Evolutionary conservation across 208 protist genomes (phyloP).

Genomic region (Wallacemonas sp.): DNA sequence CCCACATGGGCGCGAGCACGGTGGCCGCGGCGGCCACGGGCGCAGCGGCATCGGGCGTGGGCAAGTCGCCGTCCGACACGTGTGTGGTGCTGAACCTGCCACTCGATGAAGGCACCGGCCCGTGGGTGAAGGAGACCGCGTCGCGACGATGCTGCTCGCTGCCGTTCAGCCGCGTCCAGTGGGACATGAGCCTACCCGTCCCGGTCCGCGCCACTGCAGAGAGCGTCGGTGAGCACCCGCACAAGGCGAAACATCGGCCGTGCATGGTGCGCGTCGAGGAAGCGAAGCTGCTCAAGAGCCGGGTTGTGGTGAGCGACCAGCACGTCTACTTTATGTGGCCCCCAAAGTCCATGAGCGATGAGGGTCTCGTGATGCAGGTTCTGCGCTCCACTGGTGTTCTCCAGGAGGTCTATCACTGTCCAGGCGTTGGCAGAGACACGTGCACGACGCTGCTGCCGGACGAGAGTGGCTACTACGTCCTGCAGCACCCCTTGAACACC

Average conservation of each 20-base stretch:
- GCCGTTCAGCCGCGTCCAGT: constrained; percentile 41
- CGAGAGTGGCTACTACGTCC: constrained; percentile 77
- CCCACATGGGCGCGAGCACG: no score
- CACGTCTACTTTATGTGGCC: constrained; percentile 64
- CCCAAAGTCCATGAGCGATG: constrained; percentile 46
- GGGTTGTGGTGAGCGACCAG: constrained; percentile 64
- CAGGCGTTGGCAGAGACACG: constrained; percentile 53
- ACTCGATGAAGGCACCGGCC: constrained; percentile 83
- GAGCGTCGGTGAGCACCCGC: background rate
- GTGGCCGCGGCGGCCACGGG: no score
- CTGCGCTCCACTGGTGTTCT: constrained; percentile 56
- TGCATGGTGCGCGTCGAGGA: constrained; percentile 46
- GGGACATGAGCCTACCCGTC: constrained; percentile 53
- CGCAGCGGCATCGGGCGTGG: background rate
- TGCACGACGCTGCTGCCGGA: constrained; percentile 70
- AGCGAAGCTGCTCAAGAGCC: constrained; percentile 38
- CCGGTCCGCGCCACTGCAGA: constrained; percentile 20
- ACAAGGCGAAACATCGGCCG: background rate
- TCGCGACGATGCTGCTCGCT: constrained; percentile 41
- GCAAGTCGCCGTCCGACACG: background rate
- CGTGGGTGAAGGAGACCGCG: constrained; percentile 83
- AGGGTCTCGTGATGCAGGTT: constrained; percentile 71
- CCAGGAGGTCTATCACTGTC: constrained; percentile 69
- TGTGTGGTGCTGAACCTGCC: constrained; percentile 65
- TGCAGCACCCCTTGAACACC: constrained; percentile 76